Conservation (phyloP, 1,284 basidiomycete genomes). For the Meripilus lineatus region DNA sequence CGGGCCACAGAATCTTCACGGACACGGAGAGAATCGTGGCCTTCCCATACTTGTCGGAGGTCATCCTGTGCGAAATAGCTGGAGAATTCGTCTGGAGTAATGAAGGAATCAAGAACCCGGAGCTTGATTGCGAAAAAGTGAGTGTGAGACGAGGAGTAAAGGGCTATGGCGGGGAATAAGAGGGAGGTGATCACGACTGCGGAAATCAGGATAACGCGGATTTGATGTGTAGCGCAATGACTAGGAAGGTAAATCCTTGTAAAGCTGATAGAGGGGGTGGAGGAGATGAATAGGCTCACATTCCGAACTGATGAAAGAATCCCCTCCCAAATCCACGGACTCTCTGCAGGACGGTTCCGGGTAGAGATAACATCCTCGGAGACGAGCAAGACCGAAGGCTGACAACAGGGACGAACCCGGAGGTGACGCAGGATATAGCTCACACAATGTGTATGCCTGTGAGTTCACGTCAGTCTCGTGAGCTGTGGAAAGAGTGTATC, state of each 20-base stretch:
- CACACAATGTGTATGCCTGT: too few relatives aligned
- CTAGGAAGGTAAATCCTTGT: too few relatives aligned
- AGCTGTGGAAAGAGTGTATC: too few relatives aligned
- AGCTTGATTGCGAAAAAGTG: conserved; percentile 57
- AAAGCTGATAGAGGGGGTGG: conserved; percentile 1
- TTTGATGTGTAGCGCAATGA: conserved; percentile 87
- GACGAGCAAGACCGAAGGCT: too few relatives aligned
- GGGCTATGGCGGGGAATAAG: conserved; percentile 86
- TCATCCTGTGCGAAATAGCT: conserved; percentile 53
- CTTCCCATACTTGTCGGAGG: conserved; percentile 66
- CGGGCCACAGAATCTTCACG: conserved; percentile 68
- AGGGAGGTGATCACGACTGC: conserved; percentile 94
- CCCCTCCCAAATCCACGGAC: conserved; percentile 40
- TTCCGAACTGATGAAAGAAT: conserved; percentile 68
- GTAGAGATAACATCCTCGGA: conserved; percentile 3
- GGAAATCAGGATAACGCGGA: conserved; percentile 89
- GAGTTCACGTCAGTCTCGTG: too few relatives aligned
- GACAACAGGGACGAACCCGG: too few relatives aligned
- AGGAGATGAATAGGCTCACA: conserved; percentile 45
- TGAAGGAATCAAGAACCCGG: conserved; percentile 56
- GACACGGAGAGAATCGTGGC: conserved; percentile 51
- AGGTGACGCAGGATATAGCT: too few relatives aligned
- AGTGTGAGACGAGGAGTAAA: conserved; percentile 72
- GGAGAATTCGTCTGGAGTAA: conserved; percentile 45
- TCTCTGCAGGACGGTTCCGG: background rate